Percentiles rank a stretch among this genome's conserved stretches.
Conservation (phyloP, 768 basidiomycete genomes). For the Suillus placidus region DNA sequence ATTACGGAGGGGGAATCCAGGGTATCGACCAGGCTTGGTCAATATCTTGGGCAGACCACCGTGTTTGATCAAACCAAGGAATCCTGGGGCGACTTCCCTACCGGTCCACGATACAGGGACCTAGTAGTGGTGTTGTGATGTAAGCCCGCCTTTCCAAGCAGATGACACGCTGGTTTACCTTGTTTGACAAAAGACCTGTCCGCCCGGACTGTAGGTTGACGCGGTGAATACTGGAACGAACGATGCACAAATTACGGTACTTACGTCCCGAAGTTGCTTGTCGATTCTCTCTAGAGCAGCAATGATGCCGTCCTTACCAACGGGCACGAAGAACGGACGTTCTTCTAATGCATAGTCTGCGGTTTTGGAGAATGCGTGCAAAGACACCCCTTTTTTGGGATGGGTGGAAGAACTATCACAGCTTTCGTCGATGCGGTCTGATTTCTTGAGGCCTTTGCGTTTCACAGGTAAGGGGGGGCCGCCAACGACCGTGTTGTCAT, state of each 20-base stretch:
- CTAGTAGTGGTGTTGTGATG: slow-evolving; percentile 28
- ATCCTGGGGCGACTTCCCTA: slow-evolving; percentile 70
- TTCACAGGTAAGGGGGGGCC: slow-evolving; percentile 34
- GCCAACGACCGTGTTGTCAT: slow-evolving; percentile 44
- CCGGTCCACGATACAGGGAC: slow-evolving; percentile 70
- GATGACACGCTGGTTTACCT: slow-evolving; percentile 38
- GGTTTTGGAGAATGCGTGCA: slow-evolving; percentile 46
- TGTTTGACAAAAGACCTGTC: slow-evolving; percentile 61
- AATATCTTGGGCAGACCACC: slow-evolving; percentile 81
- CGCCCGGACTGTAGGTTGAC: slow-evolving; percentile 52
- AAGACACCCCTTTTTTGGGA: slow-evolving; percentile 19
- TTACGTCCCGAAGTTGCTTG: slow-evolving; percentile 49
- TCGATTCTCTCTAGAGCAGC: slow-evolving; percentile 74
- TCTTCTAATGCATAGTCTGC: slow-evolving; percentile 56
- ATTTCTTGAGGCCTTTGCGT: slow-evolving; percentile 25
- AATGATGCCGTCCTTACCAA: slow-evolving; percentile 67
- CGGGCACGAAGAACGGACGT: slow-evolving; percentile 71
- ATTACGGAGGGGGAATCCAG: slow-evolving; percentile 72
- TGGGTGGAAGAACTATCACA: slow-evolving; percentile 15
- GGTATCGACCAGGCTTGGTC: slow-evolving; percentile 76
- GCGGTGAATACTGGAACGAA: slow-evolving; percentile 1
- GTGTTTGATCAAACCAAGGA: slow-evolving; percentile 75
- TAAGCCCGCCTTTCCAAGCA: background rate
- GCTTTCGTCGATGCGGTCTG: slow-evolving; percentile 23
- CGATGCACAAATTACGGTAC: slow-evolving; percentile 35